These are phyloP conservation scores for Trametopsis cervina DNA, from an alignment of 768 basidiomycete species.

Conservation along the genomic window DNA sequence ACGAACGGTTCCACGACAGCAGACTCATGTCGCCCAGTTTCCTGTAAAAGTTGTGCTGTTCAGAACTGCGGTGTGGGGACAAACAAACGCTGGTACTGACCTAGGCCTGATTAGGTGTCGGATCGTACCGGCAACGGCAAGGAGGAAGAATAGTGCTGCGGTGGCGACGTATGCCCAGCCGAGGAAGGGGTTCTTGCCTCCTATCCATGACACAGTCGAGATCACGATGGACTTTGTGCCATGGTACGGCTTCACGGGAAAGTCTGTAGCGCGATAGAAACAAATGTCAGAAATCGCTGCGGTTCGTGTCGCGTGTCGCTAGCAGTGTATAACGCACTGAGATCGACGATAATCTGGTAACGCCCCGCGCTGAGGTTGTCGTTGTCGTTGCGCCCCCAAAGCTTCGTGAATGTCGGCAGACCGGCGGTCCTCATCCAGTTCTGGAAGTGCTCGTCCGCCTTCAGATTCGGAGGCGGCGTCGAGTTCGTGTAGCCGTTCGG, in stretches of 20 bases:
- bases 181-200: slow-evolving; percentile 96
- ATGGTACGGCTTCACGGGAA: slow-evolving; percentile 82
- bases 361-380: slow-evolving; percentile 61
- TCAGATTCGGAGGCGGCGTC: slow-evolving; percentile 67
- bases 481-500: slow-evolving; percentile 65
- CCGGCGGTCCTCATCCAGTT: slow-evolving; percentile 99
- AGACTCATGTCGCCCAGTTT: slow-evolving; percentile 84
- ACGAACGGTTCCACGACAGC: slow-evolving; percentile 74
- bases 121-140: slow-evolving; percentile 84
- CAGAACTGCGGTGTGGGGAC: background rate
- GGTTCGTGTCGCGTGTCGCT: background rate
- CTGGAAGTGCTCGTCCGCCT: slow-evolving; percentile 86
- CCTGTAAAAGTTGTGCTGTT: slow-evolving; percentile 32
- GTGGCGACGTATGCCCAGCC: slow-evolving; percentile 97
- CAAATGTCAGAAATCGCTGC: background rate
- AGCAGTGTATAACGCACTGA: slow-evolving; percentile 77
- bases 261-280: slow-evolving; percentile 54
- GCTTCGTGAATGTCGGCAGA: slow-evolving; percentile 91
- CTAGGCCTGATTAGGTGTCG: slow-evolving; percentile 92
- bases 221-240: slow-evolving; percentile 97
- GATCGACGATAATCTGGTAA: slow-evolving; percentile 69
- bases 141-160: slow-evolving; percentile 77
- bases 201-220: slow-evolving; percentile 97
- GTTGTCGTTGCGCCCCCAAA: slow-evolving; percentile 87
- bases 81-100: slow-evolving; percentile 32